Conservation (phyloP, 805 yeast genomes). For the Barnettozyma vustinii region DNA sequence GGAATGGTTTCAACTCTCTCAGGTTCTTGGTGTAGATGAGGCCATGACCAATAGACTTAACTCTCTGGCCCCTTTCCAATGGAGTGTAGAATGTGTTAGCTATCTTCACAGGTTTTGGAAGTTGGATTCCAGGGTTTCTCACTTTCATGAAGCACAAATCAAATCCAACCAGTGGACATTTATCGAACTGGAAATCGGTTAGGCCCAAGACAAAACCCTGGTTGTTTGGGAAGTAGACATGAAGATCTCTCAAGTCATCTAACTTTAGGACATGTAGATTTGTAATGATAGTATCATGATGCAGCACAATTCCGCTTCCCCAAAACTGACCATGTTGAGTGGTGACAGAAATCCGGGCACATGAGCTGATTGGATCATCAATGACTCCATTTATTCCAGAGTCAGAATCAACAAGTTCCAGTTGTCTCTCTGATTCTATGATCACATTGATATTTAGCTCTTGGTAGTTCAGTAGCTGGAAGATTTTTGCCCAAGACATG, state of each 20-base stretch:
- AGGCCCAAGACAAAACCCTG: conserved; percentile 3
- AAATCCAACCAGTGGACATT: conserved; percentile 21
- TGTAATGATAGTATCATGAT: conserved; percentile 17
- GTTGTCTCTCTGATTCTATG: background rate
- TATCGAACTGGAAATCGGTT: conserved; percentile 11
- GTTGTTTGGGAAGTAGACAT: conserved; percentile 11
- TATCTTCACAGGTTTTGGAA: conserved; percentile 13
- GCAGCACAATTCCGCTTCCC: conserved; percentile 26
- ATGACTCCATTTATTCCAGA: background rate
- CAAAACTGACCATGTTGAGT: conserved; percentile 19
- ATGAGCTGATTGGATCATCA: conserved; percentile 16
- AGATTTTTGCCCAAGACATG: conserved; percentile 23
- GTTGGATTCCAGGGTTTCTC: conserved; percentile 1
- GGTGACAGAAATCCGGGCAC: conserved; percentile 20
- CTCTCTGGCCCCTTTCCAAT: conserved; percentile 13
- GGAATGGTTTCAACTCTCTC: conserved; percentile 15
- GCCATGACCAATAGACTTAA: conserved; percentile 25
- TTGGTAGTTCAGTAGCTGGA: conserved; percentile 9
- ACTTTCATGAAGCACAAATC: conserved; percentile 23
- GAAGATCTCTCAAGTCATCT: conserved; percentile 8
- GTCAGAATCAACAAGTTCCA: background rate
- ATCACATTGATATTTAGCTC: conserved; percentile 1
- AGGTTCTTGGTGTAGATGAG: conserved; percentile 14
- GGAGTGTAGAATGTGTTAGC: conserved; percentile 5
- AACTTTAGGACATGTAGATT: conserved; percentile 24